phyloP scores from a whole-genome alignment of 306 rosid species.

The Cajanus cajan region DNA sequence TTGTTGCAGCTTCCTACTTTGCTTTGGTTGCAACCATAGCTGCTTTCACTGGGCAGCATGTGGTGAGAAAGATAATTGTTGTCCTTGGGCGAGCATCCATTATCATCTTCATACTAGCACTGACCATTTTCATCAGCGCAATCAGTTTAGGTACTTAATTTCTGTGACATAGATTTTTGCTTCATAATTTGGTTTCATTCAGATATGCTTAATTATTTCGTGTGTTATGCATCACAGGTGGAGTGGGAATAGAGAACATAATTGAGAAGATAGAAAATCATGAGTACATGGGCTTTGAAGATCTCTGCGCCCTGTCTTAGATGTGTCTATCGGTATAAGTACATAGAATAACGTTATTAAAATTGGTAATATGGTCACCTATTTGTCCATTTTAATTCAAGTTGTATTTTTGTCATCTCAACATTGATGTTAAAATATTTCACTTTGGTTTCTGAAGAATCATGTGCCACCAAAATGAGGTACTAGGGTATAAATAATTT shows the following conservation, averaged over 20 bases:
- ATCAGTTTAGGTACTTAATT: conserved; percentile 78
- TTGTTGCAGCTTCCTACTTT: conserved; percentile 65
- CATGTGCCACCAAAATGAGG: background rate
- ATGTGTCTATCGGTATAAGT: background rate
- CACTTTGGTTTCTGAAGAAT: background rate
- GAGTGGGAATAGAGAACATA: conserved; percentile 78
- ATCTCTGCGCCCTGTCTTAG: conserved; percentile 50
- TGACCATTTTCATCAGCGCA: conserved; percentile 75
- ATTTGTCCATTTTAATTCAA: conserved; percentile 13
- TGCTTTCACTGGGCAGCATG: conserved; percentile 76
- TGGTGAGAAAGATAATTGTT: conserved; percentile 62
- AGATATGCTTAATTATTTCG: background rate
- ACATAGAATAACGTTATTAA: background rate
- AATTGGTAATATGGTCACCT: background rate
- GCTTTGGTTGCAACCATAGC: conserved; percentile 67
- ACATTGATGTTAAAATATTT: background rate
- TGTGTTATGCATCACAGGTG: conserved; percentile 48
- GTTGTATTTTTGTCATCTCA: conserved; percentile 23
- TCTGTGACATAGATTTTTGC: background rate
- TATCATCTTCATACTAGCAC: conserved; percentile 72
- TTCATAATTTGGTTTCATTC: background rate
- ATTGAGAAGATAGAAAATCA: conserved; percentile 66
- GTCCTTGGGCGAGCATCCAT: conserved; percentile 73
- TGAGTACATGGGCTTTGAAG: conserved; percentile 79
- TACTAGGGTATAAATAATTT: background rate